Conservation (phyloP, 305 asterid species). For the Fraxinus platypoda region DNA sequence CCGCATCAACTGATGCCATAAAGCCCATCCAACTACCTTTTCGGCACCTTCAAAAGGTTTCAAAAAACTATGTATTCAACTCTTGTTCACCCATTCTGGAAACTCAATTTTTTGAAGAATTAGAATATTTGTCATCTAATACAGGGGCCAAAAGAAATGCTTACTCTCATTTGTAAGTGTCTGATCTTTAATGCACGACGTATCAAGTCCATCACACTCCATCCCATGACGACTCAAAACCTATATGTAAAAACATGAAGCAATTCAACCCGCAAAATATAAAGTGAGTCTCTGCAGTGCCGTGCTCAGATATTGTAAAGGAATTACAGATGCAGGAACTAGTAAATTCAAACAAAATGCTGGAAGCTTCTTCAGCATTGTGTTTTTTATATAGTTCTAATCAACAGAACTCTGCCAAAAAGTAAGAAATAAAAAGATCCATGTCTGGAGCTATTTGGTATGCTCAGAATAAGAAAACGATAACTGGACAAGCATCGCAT, state of each 20-base stretch:
- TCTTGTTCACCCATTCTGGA: background rate
- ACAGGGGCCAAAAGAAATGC: constrained; percentile 18
- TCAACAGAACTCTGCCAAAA: background rate
- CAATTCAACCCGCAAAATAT: constrained; percentile 7
- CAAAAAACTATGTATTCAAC: constrained; percentile 18
- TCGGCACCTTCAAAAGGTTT: constrained; percentile 57
- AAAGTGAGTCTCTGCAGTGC: background rate
- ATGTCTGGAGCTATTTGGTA: background rate
- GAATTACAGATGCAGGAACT: constrained; percentile 2
- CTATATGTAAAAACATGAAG: constrained; percentile 36
- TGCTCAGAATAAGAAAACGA: background rate
- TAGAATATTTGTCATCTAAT: background rate
- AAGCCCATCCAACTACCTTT: constrained; percentile 74
- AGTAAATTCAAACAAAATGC: constrained; percentile 1
- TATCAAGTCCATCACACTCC: constrained; percentile 62
- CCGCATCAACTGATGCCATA: constrained; percentile 56
- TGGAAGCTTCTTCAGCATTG: background rate
- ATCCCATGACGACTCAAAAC: constrained; percentile 56
- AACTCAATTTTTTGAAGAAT: background rate
- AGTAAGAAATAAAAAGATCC: background rate
- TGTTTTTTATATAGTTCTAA: background rate
- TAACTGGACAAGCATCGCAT: background rate
- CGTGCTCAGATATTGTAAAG: constrained; percentile 12
- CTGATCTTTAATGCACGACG: constrained; percentile 54
- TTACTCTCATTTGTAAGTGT: constrained; percentile 64